Base-by-base conservation (phyloP, 768 basidiomycete species). In the Chalciporus chontae region DNA sequence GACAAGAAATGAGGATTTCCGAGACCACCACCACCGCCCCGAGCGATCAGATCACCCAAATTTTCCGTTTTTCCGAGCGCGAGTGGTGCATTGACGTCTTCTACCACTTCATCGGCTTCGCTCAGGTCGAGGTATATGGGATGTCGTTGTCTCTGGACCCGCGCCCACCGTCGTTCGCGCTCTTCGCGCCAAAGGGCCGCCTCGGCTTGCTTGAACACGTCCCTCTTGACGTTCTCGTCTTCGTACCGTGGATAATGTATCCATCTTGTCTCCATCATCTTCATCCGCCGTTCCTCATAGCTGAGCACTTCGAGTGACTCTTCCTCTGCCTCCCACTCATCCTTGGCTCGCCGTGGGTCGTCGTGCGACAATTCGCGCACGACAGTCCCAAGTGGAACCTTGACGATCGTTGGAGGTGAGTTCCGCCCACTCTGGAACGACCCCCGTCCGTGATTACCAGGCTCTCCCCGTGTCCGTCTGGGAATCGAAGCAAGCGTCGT, bases 311-410 rank as follows among this genome's bases (percentile, higher is more conserved):
- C 68, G 18, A 84, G 58, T 0, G 74, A 70, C 48, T 83, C 83
- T 43, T 83, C 83, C 60, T 90, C 86, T 0, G 78, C 78, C 64
- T 88, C 87, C 78, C 86, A 89, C 57, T 81, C 81, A 61, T 87
- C 81, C 51, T 77, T 77, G 21, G 75, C 71, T 31, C 85, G 76
- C 27, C 84, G 73, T 3, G 81, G 78, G 55, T 91, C 89, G 40
- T 80, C 79, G 41, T 77, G 74, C 4, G 78, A 66, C 36, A 96
- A 72, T 60, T 94, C 85, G 27, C 81, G 79, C 5, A 97, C 85
- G 47, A 97, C 81, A 2, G 95, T 98, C 0, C 95, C 95, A 0
- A 95, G 68, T 0, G 95, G 95, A 0, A 98, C 93, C 41, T 77
- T 76, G 50, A 98, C 78, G 42, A 93, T 71, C 5, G 81, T 74